Conservation (phyloP, 495 filamentous ascomycete genomes). For the Hyaloscypha hepaticicola region DNA sequence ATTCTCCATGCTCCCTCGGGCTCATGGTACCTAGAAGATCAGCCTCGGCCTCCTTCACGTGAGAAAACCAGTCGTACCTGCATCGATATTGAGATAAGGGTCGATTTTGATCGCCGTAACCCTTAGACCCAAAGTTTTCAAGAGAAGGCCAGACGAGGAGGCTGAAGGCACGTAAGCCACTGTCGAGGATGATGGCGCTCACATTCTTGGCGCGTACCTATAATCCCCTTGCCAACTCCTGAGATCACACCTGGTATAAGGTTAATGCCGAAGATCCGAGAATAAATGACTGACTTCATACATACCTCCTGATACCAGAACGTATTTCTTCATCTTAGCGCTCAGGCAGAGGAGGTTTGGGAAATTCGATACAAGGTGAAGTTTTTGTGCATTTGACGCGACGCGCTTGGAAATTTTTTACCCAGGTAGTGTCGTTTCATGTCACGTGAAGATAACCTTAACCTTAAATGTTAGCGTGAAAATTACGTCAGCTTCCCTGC, state of each 20-base stretch:
- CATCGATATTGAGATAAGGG: conserved; percentile 84
- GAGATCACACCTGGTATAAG: conserved; percentile 62
- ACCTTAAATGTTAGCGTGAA: too few species aligned
- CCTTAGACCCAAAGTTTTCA: conserved; percentile 74
- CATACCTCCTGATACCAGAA: conserved; percentile 77
- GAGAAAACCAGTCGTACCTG: conserved; percentile 47
- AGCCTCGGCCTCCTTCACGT: neutral
- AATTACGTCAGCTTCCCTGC: too few species aligned
- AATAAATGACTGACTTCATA: conserved; percentile 22
- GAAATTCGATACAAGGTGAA: too few species aligned
- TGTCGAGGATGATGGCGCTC: neutral
- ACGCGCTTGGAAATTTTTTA: too few species aligned
- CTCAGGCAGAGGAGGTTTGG: too few species aligned
- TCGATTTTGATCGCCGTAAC: conserved; percentile 69
- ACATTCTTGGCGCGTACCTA: conserved; percentile 49
- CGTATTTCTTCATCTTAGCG: conserved; percentile 79
- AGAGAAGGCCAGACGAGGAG: conserved; percentile 70
- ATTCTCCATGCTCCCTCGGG: conserved; percentile 37
- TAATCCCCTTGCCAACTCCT: conserved; percentile 82
- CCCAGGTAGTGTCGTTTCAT: too few species aligned
- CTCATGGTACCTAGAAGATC: neutral
- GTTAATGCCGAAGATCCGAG: conserved; percentile 11
- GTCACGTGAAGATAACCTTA: too few species aligned
- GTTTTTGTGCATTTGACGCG: too few species aligned
- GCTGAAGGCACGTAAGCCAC: conserved; percentile 39